These are phyloP conservation scores for Pseudogymnoascus verrucosus DNA, from an alignment of 2,329 filamentous ascomycete genomes.

Conservation along the genomic window DNA sequence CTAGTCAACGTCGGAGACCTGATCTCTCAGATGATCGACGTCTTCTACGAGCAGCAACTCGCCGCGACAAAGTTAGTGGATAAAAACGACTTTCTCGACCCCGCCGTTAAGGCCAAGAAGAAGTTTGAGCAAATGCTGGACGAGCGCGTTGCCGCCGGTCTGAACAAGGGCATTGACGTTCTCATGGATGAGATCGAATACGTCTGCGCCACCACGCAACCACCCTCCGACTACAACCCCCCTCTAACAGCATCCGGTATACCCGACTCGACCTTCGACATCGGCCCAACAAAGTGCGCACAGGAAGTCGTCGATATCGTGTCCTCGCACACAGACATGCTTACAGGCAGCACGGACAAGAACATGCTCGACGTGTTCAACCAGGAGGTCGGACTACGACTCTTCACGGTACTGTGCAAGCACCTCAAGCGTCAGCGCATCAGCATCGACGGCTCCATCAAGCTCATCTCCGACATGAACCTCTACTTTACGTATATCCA, in stretches of 20 bases:
- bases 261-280: constrained; percentile 37
- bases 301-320: constrained; percentile 76
- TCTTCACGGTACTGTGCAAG: constrained; percentile 91
- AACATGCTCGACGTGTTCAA: constrained; percentile 98
- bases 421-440: constrained; percentile 94
- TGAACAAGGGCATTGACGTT: constrained; percentile 97
- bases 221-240: constrained; percentile 86
- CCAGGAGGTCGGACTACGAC: constrained; percentile 85
- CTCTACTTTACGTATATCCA: constrained; percentile 81
- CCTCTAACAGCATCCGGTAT: constrained; percentile 32
- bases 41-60: constrained; percentile 96
- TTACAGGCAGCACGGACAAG: constrained; percentile 92
- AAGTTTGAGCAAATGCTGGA: constrained; percentile 98
- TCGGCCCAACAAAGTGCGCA: constrained; percentile 73
- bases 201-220: constrained; percentile 79
- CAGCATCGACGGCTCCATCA: constrained; percentile 80
- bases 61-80: constrained; percentile 75
- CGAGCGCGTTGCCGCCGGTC: constrained; percentile 85
- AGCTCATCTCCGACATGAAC: constrained; percentile 94
- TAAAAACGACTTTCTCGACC: constrained; percentile 88
- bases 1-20: constrained; percentile 96
- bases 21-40: constrained; percentile 97
- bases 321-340: constrained; percentile 82
- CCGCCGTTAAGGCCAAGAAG: constrained; percentile 90
- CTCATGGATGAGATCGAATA: constrained; percentile 98